Conservation (phyloP, 768 basidiomycete species). For the Leccinum longicurvipes region DNA sequence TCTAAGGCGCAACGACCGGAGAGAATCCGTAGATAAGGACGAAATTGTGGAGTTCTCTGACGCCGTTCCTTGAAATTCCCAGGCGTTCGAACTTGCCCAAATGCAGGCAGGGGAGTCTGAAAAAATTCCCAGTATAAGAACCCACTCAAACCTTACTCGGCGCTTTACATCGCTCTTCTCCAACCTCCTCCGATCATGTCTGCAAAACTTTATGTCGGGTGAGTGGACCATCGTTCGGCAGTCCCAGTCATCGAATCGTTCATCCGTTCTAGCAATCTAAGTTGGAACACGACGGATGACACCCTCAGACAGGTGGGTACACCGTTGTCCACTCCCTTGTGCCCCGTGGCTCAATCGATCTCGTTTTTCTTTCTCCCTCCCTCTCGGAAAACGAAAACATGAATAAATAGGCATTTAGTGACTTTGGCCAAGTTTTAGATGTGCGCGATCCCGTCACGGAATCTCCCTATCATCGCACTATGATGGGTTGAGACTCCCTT, state of each 20-base stretch:
- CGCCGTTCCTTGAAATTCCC: slow-evolving; percentile 4
- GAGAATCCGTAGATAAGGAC: slow-evolving; percentile 12
- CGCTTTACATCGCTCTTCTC: slow-evolving; percentile 11
- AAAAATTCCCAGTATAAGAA: slow-evolving; percentile 29
- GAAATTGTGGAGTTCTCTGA: too few species aligned
- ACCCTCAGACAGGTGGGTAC: slow-evolving; percentile 24
- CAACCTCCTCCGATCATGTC: slow-evolving; percentile 24
- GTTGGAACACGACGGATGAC: slow-evolving; percentile 33
- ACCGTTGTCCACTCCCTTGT: neutral
- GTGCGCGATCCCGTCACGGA: slow-evolving; percentile 40
- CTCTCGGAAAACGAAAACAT: neutral
- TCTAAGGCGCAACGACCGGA: neutral
- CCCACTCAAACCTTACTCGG: slow-evolving; percentile 16
- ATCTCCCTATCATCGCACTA: slow-evolving; percentile 29
- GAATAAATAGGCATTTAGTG: slow-evolving; percentile 38
- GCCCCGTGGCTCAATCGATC: slow-evolving; percentile 5
- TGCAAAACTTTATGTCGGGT: slow-evolving; percentile 34
- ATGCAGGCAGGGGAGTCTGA: slow-evolving; percentile 34
- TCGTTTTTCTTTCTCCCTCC: slow-evolving; percentile 5
- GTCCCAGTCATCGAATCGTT: neutral
- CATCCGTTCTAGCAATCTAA: slow-evolving; percentile 26
- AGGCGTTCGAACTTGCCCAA: slow-evolving; percentile 20
- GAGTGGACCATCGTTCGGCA: slow-evolving; percentile 5
- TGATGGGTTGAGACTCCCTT: slow-evolving; percentile 30
- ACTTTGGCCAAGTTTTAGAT: slow-evolving; percentile 46